Base-by-base conservation (phyloP, 768 basidiomycete species). In the Albatrellus ellisii region DNA sequence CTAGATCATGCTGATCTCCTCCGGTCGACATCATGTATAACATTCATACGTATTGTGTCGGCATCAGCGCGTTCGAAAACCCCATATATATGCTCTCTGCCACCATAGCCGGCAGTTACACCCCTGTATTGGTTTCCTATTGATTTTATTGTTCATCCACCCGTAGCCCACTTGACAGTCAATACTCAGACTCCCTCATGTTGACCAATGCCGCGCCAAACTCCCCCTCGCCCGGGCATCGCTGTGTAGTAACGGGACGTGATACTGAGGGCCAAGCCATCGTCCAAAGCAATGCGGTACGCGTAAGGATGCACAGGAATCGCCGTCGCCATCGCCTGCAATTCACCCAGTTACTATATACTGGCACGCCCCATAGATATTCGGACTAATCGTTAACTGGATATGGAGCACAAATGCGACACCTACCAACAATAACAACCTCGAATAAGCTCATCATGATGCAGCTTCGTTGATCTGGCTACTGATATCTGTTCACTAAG, bases 341-440 rank as follows among this genome's bases (percentile, higher is more conserved):
- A n/a, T n/a, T n/a, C n/a, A n/a, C n/a, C n/a, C n/a, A n/a, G n/a
- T n/a, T n/a, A n/a, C n/a, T n/a, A n/a, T n/a, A n/a, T n/a, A n/a
- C n/a, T n/a, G n/a, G n/a, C n/a, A n/a, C n/a, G n/a, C n/a, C n/a
- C n/a, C n/a, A n/a, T n/a, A n/a, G n/a, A n/a, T n/a, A n/a, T n/a
- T n/a, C 28, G 67, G 65, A 12, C 62, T 55, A 10, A 62, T 55
- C 32, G 53, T 59, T 5, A 62, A 60, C 10, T 47, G 59, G 4
- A 59, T 74, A 22, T 78, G 75, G 75, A 59, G 62, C n/a, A 72
- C 69, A 3, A 56, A 56, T 4, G 64, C 68, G 39, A 58, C 65
- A 4, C 77, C 77, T 3, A 70, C 71, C 1, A 63, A 65, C 14
- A 73, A 78, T 46, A 77, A 73, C 49, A 76, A 76, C 42, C 59